Evolutionary conservation across 257 asterid species (phyloP), one percentile per base, ranked within the genome.

Genomic region (Marsdenia floribunda): DNA sequence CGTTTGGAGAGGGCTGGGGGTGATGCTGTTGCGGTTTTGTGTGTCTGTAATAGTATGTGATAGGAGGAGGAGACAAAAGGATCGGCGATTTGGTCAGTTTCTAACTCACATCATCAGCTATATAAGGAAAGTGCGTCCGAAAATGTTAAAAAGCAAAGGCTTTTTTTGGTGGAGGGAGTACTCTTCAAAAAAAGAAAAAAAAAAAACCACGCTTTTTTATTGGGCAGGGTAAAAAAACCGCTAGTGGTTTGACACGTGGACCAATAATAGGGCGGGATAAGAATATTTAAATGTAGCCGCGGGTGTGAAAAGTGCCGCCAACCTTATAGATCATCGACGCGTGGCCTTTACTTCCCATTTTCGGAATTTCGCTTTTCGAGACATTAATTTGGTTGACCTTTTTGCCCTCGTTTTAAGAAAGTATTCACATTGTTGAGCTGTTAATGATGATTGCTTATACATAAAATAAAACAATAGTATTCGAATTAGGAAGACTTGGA

Each of bases 321-420:
- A 55, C 53, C 84, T 70, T 63, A 44, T 80, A 7, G 86, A 83
- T 80, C 74, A 19, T 76, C 71, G 80, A 83, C 86, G 76, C 86
- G 86, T 80, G 84, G 49, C 3, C 35, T 29, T 37, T 42, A 71
- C 75, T 77, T 73, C 77, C 84, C 46, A 50, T 74, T 80, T 83
- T 67, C 60, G 82, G 73, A 76, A 77, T 67, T 77, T 71, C 37
- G 65, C 73, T 70, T 74, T 76, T 79, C 42, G 70, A 37, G 75
- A 67, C 77, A n/a, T 38, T 26, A 38, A 38, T 13, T 13, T 55
- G 38, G 4, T 73, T 24, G 86, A 79, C 86, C 54, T 44, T 79
- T 82, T 70, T 82, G 60, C 83, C 82, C 81, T 72, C 74, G 26
- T 19, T 13, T 40, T 70, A 13, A 22, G 22, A 13, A 10, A 7